Conservation (phyloP, 257 asterid species). For the Plantago ovata region DNA sequence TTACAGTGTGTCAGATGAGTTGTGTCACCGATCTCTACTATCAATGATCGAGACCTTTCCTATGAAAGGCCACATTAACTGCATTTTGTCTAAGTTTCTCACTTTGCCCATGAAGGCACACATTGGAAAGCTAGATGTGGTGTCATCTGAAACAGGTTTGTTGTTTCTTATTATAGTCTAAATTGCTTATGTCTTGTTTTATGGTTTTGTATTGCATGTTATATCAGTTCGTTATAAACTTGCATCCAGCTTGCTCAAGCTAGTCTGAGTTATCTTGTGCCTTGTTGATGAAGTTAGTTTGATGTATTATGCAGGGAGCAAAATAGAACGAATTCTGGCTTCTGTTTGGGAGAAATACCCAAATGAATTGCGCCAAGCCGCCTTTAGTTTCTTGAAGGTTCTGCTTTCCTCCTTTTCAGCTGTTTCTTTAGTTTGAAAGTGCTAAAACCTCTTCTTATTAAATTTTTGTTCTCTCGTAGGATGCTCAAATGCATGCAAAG, state of each 20-base stretch:
- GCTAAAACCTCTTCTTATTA: background rate
- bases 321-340: conserved; percentile 47
- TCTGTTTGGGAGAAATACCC: conserved; percentile 66
- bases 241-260: conserved; percentile 12
- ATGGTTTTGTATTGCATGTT: background rate
- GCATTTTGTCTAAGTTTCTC: conserved; percentile 52
- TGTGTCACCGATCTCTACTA: conserved; percentile 37
- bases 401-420: conserved; percentile 6
- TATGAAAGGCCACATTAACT: conserved; percentile 42
- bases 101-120: conserved; percentile 32
- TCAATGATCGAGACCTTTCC: conserved; percentile 56
- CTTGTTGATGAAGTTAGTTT: conserved; percentile 16
- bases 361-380: conserved; percentile 55
- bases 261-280: conserved; percentile 4
- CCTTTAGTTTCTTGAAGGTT: conserved; percentile 63
- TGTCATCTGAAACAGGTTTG: conserved; percentile 53
- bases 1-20: conserved; percentile 63
- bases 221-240: conserved; percentile 1
- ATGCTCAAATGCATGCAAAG: conserved; percentile 40
- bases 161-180: conserved; percentile 4
- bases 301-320: conserved; percentile 38
- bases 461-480: conserved; percentile 28
- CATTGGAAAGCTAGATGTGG: conserved; percentile 35
- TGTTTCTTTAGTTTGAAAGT: conserved; percentile 7
- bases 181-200: conserved; percentile 3